Percentiles rank a stretch among this genome's conserved stretches.
Conservation (phyloP, 805 yeast species). For the Candida patagonica region DNA sequence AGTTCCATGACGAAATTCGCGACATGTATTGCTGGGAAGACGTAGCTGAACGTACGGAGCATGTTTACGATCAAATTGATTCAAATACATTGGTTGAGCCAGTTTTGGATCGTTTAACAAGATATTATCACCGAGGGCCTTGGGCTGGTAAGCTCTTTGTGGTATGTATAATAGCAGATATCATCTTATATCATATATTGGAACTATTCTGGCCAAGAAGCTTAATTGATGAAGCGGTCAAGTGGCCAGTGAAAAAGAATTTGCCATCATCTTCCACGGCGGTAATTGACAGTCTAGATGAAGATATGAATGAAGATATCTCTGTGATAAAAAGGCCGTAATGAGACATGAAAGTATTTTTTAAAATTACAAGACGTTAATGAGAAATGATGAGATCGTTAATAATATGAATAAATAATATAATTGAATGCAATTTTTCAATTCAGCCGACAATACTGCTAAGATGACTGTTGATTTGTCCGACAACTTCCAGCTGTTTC, state of each 20-base stretch:
- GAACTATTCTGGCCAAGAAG: constrained; percentile 63
- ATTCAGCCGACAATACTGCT: neutral
- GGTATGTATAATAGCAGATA: constrained; percentile 72
- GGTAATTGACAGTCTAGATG: too few relatives aligned
- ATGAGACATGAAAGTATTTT: too few relatives aligned
- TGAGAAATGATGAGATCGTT: neutral
- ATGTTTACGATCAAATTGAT: constrained; percentile 55
- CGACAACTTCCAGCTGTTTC: neutral
- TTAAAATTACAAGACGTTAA: neutral
- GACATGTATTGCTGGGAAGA: constrained; percentile 88
- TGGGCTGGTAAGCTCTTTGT: constrained; percentile 84
- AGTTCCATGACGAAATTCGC: constrained; percentile 68
- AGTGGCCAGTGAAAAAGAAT: constrained; percentile 54
- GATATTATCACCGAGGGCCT: constrained; percentile 52
- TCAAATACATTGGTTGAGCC: constrained; percentile 37
- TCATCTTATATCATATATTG: constrained; percentile 49
- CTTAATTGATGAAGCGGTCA: constrained; percentile 61
- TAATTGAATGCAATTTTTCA: neutral
- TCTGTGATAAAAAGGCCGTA: too few relatives aligned
- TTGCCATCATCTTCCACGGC: neutral
- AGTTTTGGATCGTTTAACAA: constrained; percentile 48
- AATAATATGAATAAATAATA: neutral
- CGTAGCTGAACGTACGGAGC: constrained; percentile 78
- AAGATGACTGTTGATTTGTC: neutral
- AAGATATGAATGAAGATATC: too few relatives aligned